Evolutionary conservation across 495 filamentous ascomycete genomes (phyloP).

Genomic region (Annulohypoxylon moriforme): DNA sequence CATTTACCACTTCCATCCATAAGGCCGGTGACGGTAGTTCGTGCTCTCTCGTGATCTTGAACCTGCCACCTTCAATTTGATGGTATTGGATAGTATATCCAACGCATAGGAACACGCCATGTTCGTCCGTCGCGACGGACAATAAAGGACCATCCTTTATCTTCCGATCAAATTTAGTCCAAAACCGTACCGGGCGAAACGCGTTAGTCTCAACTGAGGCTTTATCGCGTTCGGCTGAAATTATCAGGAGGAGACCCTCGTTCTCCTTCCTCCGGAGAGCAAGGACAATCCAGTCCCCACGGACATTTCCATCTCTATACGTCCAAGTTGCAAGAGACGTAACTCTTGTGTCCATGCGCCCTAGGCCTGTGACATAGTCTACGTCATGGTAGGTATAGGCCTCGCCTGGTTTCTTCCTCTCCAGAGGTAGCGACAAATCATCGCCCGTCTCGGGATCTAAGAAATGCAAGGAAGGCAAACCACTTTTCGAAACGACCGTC

Average conservation of each 20-base stretch:
- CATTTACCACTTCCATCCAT: slow-evolving; percentile 53
- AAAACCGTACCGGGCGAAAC: slow-evolving; percentile 53
- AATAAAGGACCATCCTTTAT: slow-evolving; percentile 53
- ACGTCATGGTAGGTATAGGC: slow-evolving; percentile 29
- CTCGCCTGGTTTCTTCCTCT: slow-evolving; percentile 44
- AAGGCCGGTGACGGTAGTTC: slow-evolving; percentile 58
- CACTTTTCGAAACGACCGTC: slow-evolving; percentile 57
- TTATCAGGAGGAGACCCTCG: slow-evolving; percentile 58
- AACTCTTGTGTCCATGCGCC: slow-evolving; percentile 53
- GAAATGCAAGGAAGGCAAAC: slow-evolving; percentile 56
- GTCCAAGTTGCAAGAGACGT: slow-evolving; percentile 60
- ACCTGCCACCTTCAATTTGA: slow-evolving; percentile 59
- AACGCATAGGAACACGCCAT: slow-evolving; percentile 60
- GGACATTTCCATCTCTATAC: slow-evolving; percentile 50
- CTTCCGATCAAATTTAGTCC: slow-evolving; percentile 56
- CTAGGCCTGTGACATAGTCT: slow-evolving; percentile 56
- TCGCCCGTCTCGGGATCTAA: slow-evolving; percentile 60
- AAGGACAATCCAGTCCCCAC: slow-evolving; percentile 57
- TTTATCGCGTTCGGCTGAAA: slow-evolving; percentile 52
- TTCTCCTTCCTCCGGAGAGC: slow-evolving; percentile 51
- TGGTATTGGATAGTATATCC: slow-evolving; percentile 59
- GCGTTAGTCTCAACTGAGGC: slow-evolving; percentile 9
- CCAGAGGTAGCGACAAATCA: slow-evolving; percentile 55
- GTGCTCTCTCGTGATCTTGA: slow-evolving; percentile 52
- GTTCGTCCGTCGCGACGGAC: slow-evolving; percentile 54